Percentiles rank a stretch among this genome's conserved stretches.
Evolutionary conservation across 495 filamentous ascomycete species (phyloP).

Genomic region (Hypoxylon lienhwacheense): DNA sequence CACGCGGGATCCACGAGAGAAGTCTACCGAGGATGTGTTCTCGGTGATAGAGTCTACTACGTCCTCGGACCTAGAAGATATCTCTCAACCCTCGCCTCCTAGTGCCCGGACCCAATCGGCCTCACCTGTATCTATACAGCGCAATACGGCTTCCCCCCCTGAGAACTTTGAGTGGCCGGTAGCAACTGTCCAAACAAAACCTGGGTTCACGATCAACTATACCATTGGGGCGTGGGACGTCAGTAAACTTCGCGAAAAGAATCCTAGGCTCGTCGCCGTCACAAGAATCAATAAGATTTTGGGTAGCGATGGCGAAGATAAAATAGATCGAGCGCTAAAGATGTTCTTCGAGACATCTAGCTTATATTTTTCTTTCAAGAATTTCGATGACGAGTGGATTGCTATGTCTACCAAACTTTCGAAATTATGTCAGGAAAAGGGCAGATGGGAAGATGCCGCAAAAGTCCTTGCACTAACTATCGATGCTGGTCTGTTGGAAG

Average conservation of each 20-base stretch:
- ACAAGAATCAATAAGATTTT: slow-evolving; percentile 15
- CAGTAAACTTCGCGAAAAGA: not conserved
- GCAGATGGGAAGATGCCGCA: slow-evolving; percentile 37
- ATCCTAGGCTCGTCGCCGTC: not conserved
- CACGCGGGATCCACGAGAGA: not conserved
- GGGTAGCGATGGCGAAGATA: slow-evolving; percentile 14
- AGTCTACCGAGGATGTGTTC: not conserved
- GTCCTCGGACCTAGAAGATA: not conserved
- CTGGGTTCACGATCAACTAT: not conserved
- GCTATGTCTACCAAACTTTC: slow-evolving; percentile 43
- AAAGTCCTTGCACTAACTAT: slow-evolving; percentile 38
- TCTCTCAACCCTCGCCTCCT: slow-evolving; percentile 1
- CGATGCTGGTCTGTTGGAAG: slow-evolving; percentile 35
- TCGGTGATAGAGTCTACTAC: not conserved
- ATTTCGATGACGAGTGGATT: slow-evolving; percentile 34
- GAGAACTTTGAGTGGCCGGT: too few relatives aligned
- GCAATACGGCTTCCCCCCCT: too few relatives aligned
- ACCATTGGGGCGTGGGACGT: not conserved
- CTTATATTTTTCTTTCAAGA: slow-evolving; percentile 22
- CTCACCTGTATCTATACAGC: too few relatives aligned
- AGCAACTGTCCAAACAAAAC: not conserved
- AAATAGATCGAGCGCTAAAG: slow-evolving; percentile 30
- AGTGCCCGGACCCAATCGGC: too few relatives aligned
- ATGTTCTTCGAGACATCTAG: slow-evolving; percentile 27
- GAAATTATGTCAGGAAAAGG: slow-evolving; percentile 36